Conservation (phyloP, 83 land plant species). For the Picea abies region DNA sequence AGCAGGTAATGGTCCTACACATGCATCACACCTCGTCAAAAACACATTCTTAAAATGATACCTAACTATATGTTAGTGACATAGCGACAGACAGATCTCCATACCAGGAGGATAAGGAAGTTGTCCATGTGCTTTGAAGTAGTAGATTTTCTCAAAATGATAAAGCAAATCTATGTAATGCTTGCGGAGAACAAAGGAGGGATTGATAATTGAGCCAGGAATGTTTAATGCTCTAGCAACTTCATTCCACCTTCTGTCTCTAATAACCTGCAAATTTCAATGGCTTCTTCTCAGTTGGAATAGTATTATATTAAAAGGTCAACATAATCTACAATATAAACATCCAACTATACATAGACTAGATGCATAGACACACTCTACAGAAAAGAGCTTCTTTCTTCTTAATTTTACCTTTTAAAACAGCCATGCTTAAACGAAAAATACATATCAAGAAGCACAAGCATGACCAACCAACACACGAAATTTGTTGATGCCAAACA, state of each 20-base stretch:
- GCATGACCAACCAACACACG: too few species aligned
- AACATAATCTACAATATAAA: too few species aligned
- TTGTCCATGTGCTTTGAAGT: conserved; percentile 46
- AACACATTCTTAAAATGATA: neutral
- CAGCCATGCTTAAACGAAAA: too few species aligned
- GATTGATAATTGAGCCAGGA: conserved; percentile 60
- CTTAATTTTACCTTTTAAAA: too few species aligned
- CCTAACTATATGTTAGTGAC: neutral
- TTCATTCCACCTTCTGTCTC: conserved; percentile 63
- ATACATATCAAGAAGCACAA: too few species aligned
- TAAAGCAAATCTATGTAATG: conserved; percentile 51
- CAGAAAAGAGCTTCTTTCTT: too few species aligned
- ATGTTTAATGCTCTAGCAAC: conserved; percentile 58
- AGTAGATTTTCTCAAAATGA: conserved; percentile 69
- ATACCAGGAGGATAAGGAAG: conserved; percentile 31
- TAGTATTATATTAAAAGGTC: too few species aligned
- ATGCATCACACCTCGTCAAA: neutral
- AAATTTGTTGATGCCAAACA: too few species aligned
- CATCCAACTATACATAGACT: too few species aligned
- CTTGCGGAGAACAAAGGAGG: conserved; percentile 59
- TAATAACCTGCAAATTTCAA: conserved; percentile 37
- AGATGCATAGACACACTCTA: too few species aligned
- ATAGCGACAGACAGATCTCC: neutral
- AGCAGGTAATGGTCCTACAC: conserved; percentile 1
- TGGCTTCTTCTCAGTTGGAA: too few species aligned